Base-by-base conservation (phyloP, 352 stramenopile species). In the Phytophthora foliorum region DNA sequence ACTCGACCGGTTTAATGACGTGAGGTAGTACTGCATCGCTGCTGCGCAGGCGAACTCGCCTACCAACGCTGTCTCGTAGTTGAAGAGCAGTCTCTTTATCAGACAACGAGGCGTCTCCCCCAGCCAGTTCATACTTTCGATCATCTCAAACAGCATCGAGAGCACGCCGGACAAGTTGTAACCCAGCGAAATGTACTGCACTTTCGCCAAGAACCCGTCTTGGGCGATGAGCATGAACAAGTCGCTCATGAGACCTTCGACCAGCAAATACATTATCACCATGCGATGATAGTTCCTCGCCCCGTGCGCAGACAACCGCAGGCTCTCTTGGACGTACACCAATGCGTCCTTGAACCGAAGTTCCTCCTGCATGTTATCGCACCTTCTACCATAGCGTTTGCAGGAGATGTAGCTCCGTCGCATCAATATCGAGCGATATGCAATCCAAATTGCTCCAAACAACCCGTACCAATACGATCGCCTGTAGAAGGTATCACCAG, bases 211-310 rank as follows among this genome's bases (percentile, higher is more conserved):
- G 16, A 53, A 34, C 0, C 67, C 67, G 25, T 74, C 61, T 7
- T 62, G 67, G 6, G 67, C 60, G 29, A 70, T 66, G 0, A 70
- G 31, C 38, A 74, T 31, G 36, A 74, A 74, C 21, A 74, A 29
- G 31, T 70, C 60, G 16, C 53, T 57, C 67, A 74, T 74, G 4
- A 70, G 29, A 4, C 67, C 61, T 48, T 74, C 67, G 7, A 70
- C 31, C 5, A 74, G 32, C n/a, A 74, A 13, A 29, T 70, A 74
- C 14, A 74, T 24, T 9, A 74, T n/a, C 16, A 5, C 31, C 2
- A 45, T n/a, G 11, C 67, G 67, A 22, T 74, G 67, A 5, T 62
- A 63, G 16, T 70, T 70, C n/a, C 44, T 52, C n/a, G 60, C 61
- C 1, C 60, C 53, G 16, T 67, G 59, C 2, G 59, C 49, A 4